Evolutionary conservation across 352 stramenopile genomes (phyloP).

Genomic region (Phytopythium aichiense): DNA sequence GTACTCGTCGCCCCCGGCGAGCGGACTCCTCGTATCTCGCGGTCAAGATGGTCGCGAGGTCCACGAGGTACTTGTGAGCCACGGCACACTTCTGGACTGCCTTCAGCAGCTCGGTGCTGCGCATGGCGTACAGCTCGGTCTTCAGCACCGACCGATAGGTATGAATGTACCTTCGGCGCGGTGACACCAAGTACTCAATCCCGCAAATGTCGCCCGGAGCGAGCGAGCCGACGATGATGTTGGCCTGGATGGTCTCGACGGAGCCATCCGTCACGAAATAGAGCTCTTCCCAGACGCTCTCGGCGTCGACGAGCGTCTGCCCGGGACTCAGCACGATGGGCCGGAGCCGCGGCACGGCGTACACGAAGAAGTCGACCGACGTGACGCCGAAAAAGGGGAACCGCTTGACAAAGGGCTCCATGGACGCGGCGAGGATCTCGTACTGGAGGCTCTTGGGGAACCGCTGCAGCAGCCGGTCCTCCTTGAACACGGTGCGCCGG

Average conservation of each 20-base stretch:
- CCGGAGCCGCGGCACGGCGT: constrained; percentile 47
- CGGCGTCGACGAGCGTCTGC: constrained; percentile 62
- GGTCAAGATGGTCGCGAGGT: constrained; percentile 52
- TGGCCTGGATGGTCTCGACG: constrained; percentile 54
- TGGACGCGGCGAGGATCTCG: constrained; percentile 72
- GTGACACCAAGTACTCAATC: constrained; percentile 65
- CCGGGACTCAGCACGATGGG: constrained; percentile 57
- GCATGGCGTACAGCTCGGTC: constrained; percentile 66
- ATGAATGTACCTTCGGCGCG: constrained; percentile 51
- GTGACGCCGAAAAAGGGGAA: constrained; percentile 76
- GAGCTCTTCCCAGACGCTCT: constrained; percentile 80
- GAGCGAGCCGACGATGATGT: constrained; percentile 57
- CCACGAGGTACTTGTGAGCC: constrained; percentile 59
- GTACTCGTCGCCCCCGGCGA: constrained; percentile 25
- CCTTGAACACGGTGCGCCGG: constrained; percentile 67
- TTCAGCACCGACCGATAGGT: constrained; percentile 63
- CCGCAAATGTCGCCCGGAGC: constrained; percentile 66
- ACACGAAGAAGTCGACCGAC: constrained; percentile 76
- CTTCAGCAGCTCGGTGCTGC: constrained; percentile 51
- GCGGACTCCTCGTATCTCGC: constrained; percentile 63
- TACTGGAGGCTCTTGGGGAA: constrained; percentile 75
- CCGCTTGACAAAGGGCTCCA: constrained; percentile 72
- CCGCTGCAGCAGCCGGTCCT: constrained; percentile 54
- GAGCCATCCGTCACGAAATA: constrained; percentile 65
- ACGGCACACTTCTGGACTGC: constrained; percentile 60